Base-by-base conservation (phyloP, 805 yeast species). In the Geotrichum ghanense region DNA sequence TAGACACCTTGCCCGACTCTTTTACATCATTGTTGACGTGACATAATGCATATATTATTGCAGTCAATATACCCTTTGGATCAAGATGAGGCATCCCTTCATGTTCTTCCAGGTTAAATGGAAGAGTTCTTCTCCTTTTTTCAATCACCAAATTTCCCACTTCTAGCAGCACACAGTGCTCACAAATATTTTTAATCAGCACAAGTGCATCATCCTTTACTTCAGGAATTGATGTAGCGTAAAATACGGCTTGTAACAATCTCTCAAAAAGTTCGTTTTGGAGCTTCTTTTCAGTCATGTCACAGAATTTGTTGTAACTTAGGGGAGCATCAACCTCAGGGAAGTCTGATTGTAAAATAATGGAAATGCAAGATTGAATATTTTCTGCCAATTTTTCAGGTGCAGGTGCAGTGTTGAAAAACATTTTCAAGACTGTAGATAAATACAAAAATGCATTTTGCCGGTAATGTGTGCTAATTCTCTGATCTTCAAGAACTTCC, bases 141-240 rank as follows among this genome's bases (percentile, higher is more conserved):
- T 82, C 85, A 16, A 78, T 66, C 42, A 87, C 72, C 0, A 85
- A 80, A 37, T 81, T 79, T 16, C 88, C 84, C 41, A 89, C 72
- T 52, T 88, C 85, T 6, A 87, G 67, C 48, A 92, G 66, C 7
- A 88, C 79, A 51, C 84, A 79, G 60, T 92, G 97, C 46, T 79
- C 81, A 22, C 90, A 75, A 5, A 90, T 61, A 44, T 84, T 78
- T 43, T 73, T 72, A 23, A 88, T 72, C 46, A 89, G 66, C 3
- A 50, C 58, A 22, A 67, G 62, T 0, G 95, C 94, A 35, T 84
- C 87, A 0, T 76, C 82, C 46, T 72, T 72, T 7, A 84, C 67
- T 45, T 83, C 92, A 0, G 79, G 79, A 39, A 88, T 72, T 0
- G 94, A 82, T 2, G 83, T 77, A 0, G 97, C 73, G 60, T 74